phyloP scores from a whole-genome alignment of 192 early-diverging fungal genomes.

The Diversispora epigaea region DNA sequence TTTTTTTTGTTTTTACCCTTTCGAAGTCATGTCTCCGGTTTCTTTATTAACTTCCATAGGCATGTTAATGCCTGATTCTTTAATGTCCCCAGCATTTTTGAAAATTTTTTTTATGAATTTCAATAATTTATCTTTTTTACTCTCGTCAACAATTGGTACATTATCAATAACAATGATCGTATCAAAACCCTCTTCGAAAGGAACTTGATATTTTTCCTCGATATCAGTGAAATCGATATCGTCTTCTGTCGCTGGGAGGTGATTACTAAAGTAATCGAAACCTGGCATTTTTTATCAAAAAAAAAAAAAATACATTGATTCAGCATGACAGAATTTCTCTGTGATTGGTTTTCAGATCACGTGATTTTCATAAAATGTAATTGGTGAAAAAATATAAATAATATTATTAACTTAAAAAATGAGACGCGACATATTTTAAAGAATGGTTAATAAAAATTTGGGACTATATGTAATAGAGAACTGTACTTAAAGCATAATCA shows the following conservation, averaged over 20 bases:
- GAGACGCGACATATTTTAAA: too few relatives aligned
- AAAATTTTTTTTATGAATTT: slow-evolving; percentile 76
- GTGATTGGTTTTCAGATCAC: too few relatives aligned
- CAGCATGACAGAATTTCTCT: too few relatives aligned
- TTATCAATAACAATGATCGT: slow-evolving; percentile 92
- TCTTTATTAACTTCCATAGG: slow-evolving; percentile 67
- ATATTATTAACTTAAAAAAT: too few relatives aligned
- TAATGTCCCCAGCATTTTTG: slow-evolving; percentile 72
- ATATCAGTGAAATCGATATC: slow-evolving; percentile 94
- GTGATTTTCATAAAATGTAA: too few relatives aligned
- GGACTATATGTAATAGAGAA: too few relatives aligned
- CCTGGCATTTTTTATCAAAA: slow-evolving; percentile 37
- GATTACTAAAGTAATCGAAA: slow-evolving; percentile 55
- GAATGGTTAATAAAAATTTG: too few relatives aligned
- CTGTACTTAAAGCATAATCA: too few relatives aligned
- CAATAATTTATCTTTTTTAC: slow-evolving; percentile 84
- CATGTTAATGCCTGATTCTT: slow-evolving; percentile 84
- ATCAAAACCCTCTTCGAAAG: slow-evolving; percentile 72
- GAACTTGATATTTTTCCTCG: slow-evolving; percentile 69
- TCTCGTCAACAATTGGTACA: slow-evolving; percentile 80
- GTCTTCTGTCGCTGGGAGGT: slow-evolving; percentile 65
- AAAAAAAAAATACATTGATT: too few relatives aligned
- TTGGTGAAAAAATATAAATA: too few relatives aligned
- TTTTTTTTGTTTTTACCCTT: slow-evolving; percentile 59
- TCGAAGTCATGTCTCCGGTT: slow-evolving; percentile 68